Conservation (phyloP, 148 eudicot genomes). For the Chenopodium album region DNA sequence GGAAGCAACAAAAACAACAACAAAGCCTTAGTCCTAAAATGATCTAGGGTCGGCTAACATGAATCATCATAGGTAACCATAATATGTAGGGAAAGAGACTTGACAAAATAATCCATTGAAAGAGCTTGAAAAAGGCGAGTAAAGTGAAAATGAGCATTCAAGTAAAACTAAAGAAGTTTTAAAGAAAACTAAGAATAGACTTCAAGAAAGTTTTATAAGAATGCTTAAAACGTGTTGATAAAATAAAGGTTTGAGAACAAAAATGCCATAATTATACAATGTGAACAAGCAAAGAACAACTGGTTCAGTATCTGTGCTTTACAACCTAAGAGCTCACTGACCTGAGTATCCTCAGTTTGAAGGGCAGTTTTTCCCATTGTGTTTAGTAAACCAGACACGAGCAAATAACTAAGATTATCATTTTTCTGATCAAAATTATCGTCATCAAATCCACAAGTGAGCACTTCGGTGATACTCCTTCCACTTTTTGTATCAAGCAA, state of each 20-base stretch:
- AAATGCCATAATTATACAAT: background rate
- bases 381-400: slow-evolving; percentile 64
- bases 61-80: too few relatives aligned
- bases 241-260: too few relatives aligned
- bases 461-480: slow-evolving; percentile 46
- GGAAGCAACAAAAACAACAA: background rate
- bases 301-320: background rate
- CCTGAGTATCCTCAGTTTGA: slow-evolving; percentile 68
- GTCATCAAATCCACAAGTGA: slow-evolving; percentile 39
- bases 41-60: too few relatives aligned
- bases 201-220: too few relatives aligned
- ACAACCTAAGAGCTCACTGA: slow-evolving; percentile 27
- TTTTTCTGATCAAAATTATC: slow-evolving; percentile 30
- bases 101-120: too few relatives aligned
- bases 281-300: background rate
- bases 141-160: too few relatives aligned
- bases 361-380: slow-evolving; percentile 71
- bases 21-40: too few relatives aligned
- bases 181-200: too few relatives aligned
- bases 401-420: slow-evolving; percentile 31
- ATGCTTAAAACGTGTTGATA: too few relatives aligned
- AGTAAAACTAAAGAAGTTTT: too few relatives aligned
- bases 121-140: too few relatives aligned
- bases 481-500: slow-evolving; percentile 65
- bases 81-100: too few relatives aligned